Evolutionary conservation across 2,329 filamentous ascomycete genomes (phyloP), one percentile per base, ranked within the genome.

Genomic region (Clathrospora elynae): DNA sequence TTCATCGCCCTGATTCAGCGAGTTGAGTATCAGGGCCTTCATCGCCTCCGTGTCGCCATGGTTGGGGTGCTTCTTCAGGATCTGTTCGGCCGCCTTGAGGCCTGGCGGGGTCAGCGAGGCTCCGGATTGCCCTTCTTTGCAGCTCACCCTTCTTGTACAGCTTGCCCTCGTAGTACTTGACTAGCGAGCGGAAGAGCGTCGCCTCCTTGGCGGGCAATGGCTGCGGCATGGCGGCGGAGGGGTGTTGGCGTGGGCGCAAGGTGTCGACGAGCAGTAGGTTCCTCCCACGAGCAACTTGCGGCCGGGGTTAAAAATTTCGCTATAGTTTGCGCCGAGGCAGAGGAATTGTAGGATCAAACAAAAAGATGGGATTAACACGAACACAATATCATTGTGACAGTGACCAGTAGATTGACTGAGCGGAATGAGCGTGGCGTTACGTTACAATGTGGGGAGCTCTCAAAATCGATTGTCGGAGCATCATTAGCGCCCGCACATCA

Each of bases 11-110:
- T 95, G 92, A 59, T 90, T 90, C 73, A 92, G 87, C 30, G 88
- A 86, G 71, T 95, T 97, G 72, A 97, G 83, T 58, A 97, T 96
- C 57, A 99, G 79, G 42, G 93, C 92, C 76, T 99, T 99, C 93
- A 99, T 99, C 40, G 93, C 95, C 75, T 95, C 87, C 16, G 93
- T 99, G 71, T 99, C 95, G 67, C 91, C 95, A 86, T 99, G 93
- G 64, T 90, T 93, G 28, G 92, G 89, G 67, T 88, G 85, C 74
- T 96, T 97, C 71, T 88, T 88, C 57, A 99, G 84, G 68, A 99
- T 96, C 74, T 96, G 89, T 70, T 99, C 93, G 59, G 93, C 92
- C 32, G 88, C 86, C 76, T 97, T 99, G 67, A 99, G 79, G 70
- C 92, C 92, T 83, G 48, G 38, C 29, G 47, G 48, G 34, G 55